Evolutionary conservation across 768 basidiomycete genomes (phyloP).

Genomic region (Lyophyllum shimeji): DNA sequence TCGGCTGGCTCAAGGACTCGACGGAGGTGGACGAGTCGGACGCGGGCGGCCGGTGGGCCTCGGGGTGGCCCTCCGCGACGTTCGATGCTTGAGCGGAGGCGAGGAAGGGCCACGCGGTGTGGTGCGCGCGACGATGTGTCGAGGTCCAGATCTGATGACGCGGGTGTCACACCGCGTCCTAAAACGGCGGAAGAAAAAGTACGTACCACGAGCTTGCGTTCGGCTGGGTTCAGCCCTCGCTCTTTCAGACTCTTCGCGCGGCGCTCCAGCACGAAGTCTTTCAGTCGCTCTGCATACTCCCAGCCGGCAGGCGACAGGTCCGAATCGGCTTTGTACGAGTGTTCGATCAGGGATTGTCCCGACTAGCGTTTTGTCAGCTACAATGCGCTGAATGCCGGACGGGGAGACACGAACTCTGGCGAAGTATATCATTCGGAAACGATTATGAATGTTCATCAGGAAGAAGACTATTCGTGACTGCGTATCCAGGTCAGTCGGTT

Average conservation of each 20-base stretch:
- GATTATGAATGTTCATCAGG: conserved; percentile 98
- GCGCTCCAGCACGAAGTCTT: conserved; percentile 86
- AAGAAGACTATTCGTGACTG: conserved; percentile 97
- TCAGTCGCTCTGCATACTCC: conserved; percentile 90
- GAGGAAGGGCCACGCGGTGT: conserved; percentile 95
- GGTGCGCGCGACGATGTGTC: conserved; percentile 86
- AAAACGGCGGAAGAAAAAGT: background rate
- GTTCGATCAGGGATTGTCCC: conserved; percentile 97
- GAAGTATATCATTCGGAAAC: conserved; percentile 92
- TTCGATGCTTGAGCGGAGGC: conserved; percentile 28
- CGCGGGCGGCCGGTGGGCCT: conserved; percentile 1
- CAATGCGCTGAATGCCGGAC: background rate
- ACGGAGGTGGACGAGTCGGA: conserved; percentile 6
- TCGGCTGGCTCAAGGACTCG: conserved; percentile 4
- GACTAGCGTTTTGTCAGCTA: conserved; percentile 52
- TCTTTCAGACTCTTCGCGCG: conserved; percentile 75
- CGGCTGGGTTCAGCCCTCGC: conserved; percentile 60
- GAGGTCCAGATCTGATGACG: conserved; percentile 90
- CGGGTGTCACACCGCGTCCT: background rate
- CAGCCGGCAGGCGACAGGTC: conserved; percentile 93
- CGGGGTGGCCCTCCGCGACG: conserved; percentile 11
- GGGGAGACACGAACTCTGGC: conserved; percentile 65
- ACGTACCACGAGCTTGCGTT: conserved; percentile 67
- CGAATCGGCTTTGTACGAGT: conserved; percentile 98
- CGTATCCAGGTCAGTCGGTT: conserved; percentile 2